Evolutionary conservation across 148 eudicot genomes (phyloP), one percentile per base, ranked within the genome.

Genomic region (Chenopodium album): DNA sequence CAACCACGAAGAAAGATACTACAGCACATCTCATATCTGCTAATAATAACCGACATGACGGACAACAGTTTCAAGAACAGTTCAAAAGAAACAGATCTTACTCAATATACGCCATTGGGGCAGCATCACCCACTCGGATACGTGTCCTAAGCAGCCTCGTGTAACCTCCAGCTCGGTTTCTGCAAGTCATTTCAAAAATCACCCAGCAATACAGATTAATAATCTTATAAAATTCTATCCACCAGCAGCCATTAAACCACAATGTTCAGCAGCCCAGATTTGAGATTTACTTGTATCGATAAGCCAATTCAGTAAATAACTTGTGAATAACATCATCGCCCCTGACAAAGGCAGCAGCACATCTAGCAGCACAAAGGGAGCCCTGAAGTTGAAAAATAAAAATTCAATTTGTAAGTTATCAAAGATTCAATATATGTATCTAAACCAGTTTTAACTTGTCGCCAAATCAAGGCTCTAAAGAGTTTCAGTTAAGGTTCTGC

Each of bases 91-190:
- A 46, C 10, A 44, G n/a, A 72, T 66, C 94, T 82, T 91, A 95
- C 99, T 95, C 99, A 32, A 95, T 93, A 82, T 95, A 95, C 20
- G 99, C 99, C 99, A 95, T 95, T 48, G 98, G 92, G 75, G 99
- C 99, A 63, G 98, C 98, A 89, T 95, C 99, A 81, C 99, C 98
- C 79, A 95, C 98, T 84, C 99, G 89, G 46, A 95, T 89, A 77
- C 99, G 92, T 41, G 99, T 93, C 79, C 99, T 92, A 46, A 95
- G 94, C 86, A 95, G 16, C 82, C 99, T 90, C 78, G 99, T 93
- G 82, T 93, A 95, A 80, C 99, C 99, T 77, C 99, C 99, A 23
- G 92, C 93, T 86, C 99, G 91, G 79, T 89, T 93, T 82, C 99
- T 95, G 93, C 63, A 78, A 71, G 32, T 78, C 9, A 67, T 54